Conservation (phyloP, 2,329 filamentous ascomycete genomes). For the Neospermospora avenae region DNA sequence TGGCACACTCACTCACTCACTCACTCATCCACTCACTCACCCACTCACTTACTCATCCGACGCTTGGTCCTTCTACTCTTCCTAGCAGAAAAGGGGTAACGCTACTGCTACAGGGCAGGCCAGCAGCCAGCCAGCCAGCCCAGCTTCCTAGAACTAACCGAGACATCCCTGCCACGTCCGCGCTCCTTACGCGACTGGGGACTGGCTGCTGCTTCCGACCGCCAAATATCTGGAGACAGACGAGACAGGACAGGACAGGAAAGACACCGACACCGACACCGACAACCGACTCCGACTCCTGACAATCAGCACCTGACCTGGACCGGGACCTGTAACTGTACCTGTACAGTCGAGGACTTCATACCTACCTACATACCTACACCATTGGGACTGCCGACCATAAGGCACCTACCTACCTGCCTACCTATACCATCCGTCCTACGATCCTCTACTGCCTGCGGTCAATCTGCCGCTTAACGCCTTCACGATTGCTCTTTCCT, state of each 20-base stretch:
- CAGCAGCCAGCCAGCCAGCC: not conserved
- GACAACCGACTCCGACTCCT: constrained; percentile 2
- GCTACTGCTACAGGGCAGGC: not conserved
- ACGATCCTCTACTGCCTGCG: not conserved
- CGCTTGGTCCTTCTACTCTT: not conserved
- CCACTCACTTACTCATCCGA: not conserved
- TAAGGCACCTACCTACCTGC: too few species aligned
- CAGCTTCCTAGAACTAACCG: not conserved
- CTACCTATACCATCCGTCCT: too few species aligned
- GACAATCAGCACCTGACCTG: not conserved
- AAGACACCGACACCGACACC: too few species aligned
- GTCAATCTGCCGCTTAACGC: not conserved
- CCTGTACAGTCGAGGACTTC: not conserved
- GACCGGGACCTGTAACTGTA: too few species aligned
- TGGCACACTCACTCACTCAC: too few species aligned
- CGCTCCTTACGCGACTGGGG: not conserved
- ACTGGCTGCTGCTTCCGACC: not conserved
- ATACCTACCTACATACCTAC: too few species aligned
- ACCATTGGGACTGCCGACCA: not conserved
- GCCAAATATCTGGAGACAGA: not conserved
- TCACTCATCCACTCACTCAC: not conserved
- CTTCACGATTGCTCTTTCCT: not conserved
- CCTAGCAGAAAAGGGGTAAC: constrained; percentile 1
- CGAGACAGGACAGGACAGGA: not conserved
- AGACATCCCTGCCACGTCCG: too few species aligned